Base-by-base conservation (phyloP, 2,329 filamentous ascomycete species). In the Aspergillus fructus region DNA sequence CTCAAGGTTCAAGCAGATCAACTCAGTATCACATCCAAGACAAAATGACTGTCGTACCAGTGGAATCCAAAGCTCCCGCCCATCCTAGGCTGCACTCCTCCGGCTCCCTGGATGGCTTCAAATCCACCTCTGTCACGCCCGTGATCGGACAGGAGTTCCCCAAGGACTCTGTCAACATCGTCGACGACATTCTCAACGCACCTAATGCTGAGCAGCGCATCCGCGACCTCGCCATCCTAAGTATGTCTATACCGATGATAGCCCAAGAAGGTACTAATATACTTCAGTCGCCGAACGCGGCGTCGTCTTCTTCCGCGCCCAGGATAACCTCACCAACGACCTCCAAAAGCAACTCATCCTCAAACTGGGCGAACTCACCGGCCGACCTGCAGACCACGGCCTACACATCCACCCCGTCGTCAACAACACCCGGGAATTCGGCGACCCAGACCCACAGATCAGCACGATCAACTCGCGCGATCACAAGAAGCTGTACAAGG, bases 261-360 rank as follows among this genome's bases (percentile, higher is more conserved):
- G 9, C 11, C 27, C 2, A 30, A 30, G 27, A 30, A 4, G 2
- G 1, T 17, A 30, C 43, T 52, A 48, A 56, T 5, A 8, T 3
- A 1, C 13, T 15, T 9, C 34, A 88, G 86, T 90, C 62, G 89
- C 87, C 1, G 82, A 85, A 59, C 83, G 87, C 0, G 87, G 87
- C 9, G 87, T 90, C 3, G 86, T 89, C 33, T 89, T 89, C 75
- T 88, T 90, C 74, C 83, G 86, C 19, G 80, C 82, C 30, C 87
- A 90, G 62, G 75, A 85, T 64, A 77, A 81, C 66, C 72, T 89
- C 39, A 81, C 79, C 61, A 82, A 88, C 66, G 83, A 85, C 1
- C 78, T 87, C 2, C 86, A 89, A 65, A 90, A 90, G 73, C 76
- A 85, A 53, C 78, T 90, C 0, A 83, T 84, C 34, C 77, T 85